phyloP scores from a whole-genome alignment of 495 filamentous ascomycete species.

The Penicillium steckii region DNA sequence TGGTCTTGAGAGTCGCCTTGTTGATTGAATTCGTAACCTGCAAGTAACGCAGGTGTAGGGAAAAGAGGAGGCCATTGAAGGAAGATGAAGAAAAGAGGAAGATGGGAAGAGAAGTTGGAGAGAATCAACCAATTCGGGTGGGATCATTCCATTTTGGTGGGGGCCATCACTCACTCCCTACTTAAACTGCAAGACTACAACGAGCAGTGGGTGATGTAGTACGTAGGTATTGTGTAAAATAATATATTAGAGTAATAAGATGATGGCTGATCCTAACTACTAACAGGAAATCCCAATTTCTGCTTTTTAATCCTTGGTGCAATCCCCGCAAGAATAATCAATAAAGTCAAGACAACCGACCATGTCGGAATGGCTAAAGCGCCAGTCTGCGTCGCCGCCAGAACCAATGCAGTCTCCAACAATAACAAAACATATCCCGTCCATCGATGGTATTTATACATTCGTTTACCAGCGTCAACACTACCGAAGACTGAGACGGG shows the following conservation, averaged over 20 bases:
- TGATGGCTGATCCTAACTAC: background rate
- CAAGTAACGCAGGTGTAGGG: constrained; percentile 42
- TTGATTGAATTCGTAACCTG: constrained; percentile 17
- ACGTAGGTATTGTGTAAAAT: too few relatives aligned
- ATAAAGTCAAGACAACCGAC: constrained; percentile 59
- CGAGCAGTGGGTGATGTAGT: too few relatives aligned
- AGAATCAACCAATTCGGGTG: constrained; percentile 11
- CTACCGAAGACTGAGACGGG: constrained; percentile 69
- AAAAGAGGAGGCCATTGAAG: constrained; percentile 24
- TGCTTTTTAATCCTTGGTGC: constrained; percentile 75
- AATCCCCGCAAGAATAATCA: constrained; percentile 66
- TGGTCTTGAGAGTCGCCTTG: constrained; percentile 12
- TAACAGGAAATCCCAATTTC: constrained; percentile 73
- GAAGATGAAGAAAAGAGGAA: constrained; percentile 9
- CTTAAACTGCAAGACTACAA: too few relatives aligned
- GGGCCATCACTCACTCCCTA: too few relatives aligned
- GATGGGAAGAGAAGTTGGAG: background rate
- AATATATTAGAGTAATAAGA: too few relatives aligned
- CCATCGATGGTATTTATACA: constrained; percentile 87
- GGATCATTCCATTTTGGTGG: background rate
- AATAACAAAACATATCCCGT: constrained; percentile 73
- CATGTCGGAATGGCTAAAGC: constrained; percentile 59
- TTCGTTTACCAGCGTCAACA: constrained; percentile 70
- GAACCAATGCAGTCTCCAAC: constrained; percentile 69
- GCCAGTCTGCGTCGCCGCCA: constrained; percentile 71